A percentile compares a stretch with the other conserved stretches of the same genome.
Conservation (phyloP, 2,329 filamentous ascomycete species). For the Akanthomyces muscarius region DNA sequence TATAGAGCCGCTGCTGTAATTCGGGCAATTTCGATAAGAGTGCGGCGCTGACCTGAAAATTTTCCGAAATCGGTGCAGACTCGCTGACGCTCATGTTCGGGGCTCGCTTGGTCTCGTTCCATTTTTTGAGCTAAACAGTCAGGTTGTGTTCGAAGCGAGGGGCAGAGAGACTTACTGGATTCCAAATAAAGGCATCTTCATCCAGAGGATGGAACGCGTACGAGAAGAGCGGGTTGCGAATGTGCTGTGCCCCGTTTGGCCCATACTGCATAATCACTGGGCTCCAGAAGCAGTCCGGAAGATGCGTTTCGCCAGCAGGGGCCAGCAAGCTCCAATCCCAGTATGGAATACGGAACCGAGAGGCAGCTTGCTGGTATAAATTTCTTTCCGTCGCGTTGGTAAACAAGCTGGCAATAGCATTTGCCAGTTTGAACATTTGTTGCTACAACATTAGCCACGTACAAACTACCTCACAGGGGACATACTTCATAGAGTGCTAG, state of each 20-base stretch:
- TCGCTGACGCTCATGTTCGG: slow-evolving; percentile 36
- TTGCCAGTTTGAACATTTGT: slow-evolving; percentile 35
- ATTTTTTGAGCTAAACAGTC: slow-evolving; percentile 49
- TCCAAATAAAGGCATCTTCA: slow-evolving; percentile 52
- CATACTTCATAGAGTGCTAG: slow-evolving; percentile 57
- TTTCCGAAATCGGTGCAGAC: slow-evolving; percentile 47
- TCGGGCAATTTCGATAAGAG: slow-evolving; percentile 44
- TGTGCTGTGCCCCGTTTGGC: slow-evolving; percentile 51
- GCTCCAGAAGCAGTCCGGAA: slow-evolving; percentile 42
- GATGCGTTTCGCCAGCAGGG: slow-evolving; percentile 45
- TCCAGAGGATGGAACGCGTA: slow-evolving; percentile 60
- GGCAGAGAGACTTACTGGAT: slow-evolving; percentile 47
- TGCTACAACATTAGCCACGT: slow-evolving; percentile 28
- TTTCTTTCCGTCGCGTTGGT: slow-evolving; percentile 41
- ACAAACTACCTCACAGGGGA: background rate
- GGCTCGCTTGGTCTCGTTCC: slow-evolving; percentile 57
- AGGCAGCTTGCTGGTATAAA: slow-evolving; percentile 49
- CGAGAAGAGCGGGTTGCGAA: slow-evolving; percentile 59
- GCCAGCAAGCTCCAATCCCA: slow-evolving; percentile 56
- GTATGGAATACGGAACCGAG: slow-evolving; percentile 52
- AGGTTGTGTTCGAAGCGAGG: background rate
- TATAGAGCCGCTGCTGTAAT: slow-evolving; percentile 61
- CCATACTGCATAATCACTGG: slow-evolving; percentile 50
- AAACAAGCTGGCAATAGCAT: slow-evolving; percentile 45
- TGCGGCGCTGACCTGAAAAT: slow-evolving; percentile 50